Percentiles rank a stretch among this genome's conserved stretches.
Evolutionary conservation across 495 filamentous ascomycete genomes (phyloP).

Genomic region (Hypoxylon perforatum): DNA sequence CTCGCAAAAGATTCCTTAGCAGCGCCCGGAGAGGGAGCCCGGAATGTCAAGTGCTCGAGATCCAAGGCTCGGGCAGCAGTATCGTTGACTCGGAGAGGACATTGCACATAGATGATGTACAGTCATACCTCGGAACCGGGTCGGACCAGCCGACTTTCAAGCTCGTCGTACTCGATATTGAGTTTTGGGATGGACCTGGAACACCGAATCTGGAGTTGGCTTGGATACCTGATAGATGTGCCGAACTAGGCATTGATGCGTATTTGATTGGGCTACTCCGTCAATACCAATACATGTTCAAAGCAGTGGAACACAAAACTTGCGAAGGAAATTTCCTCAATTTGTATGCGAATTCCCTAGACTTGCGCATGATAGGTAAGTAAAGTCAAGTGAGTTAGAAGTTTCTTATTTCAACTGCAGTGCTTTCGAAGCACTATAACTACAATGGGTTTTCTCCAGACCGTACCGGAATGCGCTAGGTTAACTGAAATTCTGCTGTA

Average conservation of each 20-base stretch:
- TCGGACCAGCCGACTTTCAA: constrained; percentile 3
- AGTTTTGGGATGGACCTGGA: background rate
- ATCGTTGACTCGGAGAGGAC: constrained; percentile 3
- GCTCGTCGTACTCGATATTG: background rate
- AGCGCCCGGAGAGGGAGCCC: background rate
- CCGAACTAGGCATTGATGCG: constrained; percentile 9
- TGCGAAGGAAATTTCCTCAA: background rate
- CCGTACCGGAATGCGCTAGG: too few relatives aligned
- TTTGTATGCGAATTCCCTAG: background rate
- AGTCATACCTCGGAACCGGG: background rate
- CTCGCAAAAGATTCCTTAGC: background rate
- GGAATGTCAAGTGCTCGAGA: constrained; percentile 12
- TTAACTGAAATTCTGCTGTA: too few relatives aligned
- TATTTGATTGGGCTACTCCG: background rate
- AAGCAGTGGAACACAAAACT: background rate
- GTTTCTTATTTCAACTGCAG: too few relatives aligned
- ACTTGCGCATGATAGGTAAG: constrained; percentile 10
- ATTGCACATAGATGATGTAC: constrained; percentile 1
- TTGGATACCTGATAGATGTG: constrained; percentile 6
- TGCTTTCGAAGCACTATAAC: too few relatives aligned
- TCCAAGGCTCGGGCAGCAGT: background rate
- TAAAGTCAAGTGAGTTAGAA: background rate
- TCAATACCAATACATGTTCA: background rate
- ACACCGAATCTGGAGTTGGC: background rate
- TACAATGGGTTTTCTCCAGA: too few relatives aligned